Evolutionary conservation across 176 grass and related monocot genomes (phyloP).

Genomic region (Rhipidocladum racemiflorum): DNA sequence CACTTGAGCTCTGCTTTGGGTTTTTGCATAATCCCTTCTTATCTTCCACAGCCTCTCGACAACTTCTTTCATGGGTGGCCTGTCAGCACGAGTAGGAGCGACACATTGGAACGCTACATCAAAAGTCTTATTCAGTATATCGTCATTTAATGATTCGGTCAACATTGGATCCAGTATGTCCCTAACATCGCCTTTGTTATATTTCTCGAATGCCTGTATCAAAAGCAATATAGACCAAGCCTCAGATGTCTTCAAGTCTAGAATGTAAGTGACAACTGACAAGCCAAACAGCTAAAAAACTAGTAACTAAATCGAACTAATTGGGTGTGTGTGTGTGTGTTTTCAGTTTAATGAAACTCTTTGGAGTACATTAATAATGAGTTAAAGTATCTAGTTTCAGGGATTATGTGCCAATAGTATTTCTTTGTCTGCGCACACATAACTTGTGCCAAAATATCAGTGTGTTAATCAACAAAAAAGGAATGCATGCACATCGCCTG

Average conservation of each 20-base stretch:
- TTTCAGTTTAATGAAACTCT: constrained; percentile 2
- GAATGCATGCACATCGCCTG: neutral
- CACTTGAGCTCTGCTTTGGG: constrained; percentile 33
- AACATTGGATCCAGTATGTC: constrained; percentile 79
- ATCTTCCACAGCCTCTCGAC: constrained; percentile 73
- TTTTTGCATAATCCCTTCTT: constrained; percentile 60
- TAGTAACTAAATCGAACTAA: neutral
- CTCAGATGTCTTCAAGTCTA: constrained; percentile 12
- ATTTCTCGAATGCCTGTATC: constrained; percentile 67
- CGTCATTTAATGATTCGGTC: constrained; percentile 51
- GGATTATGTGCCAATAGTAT: neutral
- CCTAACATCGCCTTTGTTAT: constrained; percentile 35
- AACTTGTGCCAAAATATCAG: neutral
- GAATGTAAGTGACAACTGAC: neutral
- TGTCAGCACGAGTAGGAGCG: constrained; percentile 65
- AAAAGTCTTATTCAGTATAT: constrained; percentile 53
- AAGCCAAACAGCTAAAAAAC: neutral
- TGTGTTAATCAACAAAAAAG: neutral
- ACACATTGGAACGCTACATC: constrained; percentile 68
- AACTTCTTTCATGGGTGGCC: constrained; percentile 83
- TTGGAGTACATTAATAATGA: neutral
- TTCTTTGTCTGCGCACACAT: neutral
- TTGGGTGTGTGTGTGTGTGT: neutral
- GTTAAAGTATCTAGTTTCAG: neutral
- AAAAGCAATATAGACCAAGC: constrained; percentile 13